Percentiles rank a stretch among this genome's conserved stretches.
phyloP scores from a whole-genome alignment of 2,329 filamentous ascomycete species.

The Fusarium paranaense region DNA sequence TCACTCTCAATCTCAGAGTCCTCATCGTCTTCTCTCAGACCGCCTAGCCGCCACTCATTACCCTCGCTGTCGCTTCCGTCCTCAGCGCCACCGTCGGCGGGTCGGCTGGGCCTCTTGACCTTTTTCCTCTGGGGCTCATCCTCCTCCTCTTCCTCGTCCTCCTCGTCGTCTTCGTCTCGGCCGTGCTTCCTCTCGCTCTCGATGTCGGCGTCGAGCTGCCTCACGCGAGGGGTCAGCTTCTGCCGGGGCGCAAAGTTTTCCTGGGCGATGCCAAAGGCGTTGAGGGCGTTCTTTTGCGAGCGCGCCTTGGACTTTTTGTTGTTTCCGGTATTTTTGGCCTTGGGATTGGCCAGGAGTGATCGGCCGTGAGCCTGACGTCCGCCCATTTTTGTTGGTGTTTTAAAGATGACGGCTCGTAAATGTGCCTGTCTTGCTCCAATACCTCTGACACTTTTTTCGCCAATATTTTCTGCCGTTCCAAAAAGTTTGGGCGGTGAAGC shows the following conservation, averaged over 20 bases:
- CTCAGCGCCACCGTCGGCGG: constrained; percentile 68
- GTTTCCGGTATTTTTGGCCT: constrained; percentile 45
- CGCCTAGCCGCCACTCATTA: constrained; percentile 85
- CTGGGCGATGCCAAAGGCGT: constrained; percentile 69
- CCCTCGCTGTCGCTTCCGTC: constrained; percentile 87
- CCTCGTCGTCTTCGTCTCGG: constrained; percentile 57
- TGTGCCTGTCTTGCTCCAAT: constrained; percentile 17
- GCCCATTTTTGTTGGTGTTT: constrained; percentile 57
- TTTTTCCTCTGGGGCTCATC: constrained; percentile 55
- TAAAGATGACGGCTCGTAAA: constrained; percentile 27
- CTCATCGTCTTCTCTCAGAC: constrained; percentile 65
- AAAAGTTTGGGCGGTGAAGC: constrained; percentile 44
- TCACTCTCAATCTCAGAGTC: constrained; percentile 75
- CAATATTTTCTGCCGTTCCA: constrained; percentile 41
- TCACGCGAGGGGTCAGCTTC: constrained; percentile 62
- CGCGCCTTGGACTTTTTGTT: constrained; percentile 61
- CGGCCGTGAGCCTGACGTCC: constrained; percentile 70
- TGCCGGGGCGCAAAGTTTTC: constrained; percentile 62
- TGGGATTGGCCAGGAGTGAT: constrained; percentile 56
- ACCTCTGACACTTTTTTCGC: constrained; percentile 29
- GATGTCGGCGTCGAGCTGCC: constrained; percentile 63
- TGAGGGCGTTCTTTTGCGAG: constrained; percentile 62
- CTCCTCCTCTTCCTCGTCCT: constrained; percentile 66
- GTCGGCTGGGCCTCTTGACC: constrained; percentile 54
- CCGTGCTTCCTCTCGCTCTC: constrained; percentile 58